Conservation (phyloP, 768 basidiomycete species). For the Hygrocybe punicea region DNA sequence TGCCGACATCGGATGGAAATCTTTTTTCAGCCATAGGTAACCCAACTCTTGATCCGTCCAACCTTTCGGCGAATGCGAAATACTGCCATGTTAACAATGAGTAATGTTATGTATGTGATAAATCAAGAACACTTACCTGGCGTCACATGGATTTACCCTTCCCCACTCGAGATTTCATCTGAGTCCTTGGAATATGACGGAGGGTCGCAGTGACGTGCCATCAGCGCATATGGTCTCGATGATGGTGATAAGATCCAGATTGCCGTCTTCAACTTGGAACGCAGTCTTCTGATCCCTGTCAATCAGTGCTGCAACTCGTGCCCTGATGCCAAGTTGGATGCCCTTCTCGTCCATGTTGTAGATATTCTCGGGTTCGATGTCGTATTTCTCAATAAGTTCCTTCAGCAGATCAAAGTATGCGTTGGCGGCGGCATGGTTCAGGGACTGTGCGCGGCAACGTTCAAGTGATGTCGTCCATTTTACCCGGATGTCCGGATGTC, state of each 20-base stretch:
- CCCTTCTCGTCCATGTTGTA: conserved; percentile 38
- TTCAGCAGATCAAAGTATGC: conserved; percentile 25
- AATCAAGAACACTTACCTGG: conserved; percentile 8
- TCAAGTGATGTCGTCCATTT: conserved; percentile 13
- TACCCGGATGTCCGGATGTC: conserved; percentile 22
- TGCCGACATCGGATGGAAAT: conserved; percentile 18
- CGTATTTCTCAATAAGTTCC: conserved; percentile 19
- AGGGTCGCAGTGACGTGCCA: conserved; percentile 20
- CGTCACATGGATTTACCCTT: conserved; percentile 14
- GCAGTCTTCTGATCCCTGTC: conserved; percentile 13
- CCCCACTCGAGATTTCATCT: conserved; percentile 12
- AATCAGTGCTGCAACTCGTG: conserved; percentile 17
- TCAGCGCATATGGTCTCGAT: conserved; percentile 41
- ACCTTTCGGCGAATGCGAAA: conserved; percentile 22
- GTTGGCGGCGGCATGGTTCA: conserved; percentile 30
- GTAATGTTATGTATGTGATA: neutral
- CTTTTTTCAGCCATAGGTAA: conserved; percentile 19
- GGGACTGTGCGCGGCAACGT: conserved; percentile 24
- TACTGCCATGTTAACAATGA: conserved; percentile 2
- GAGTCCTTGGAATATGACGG: conserved; percentile 8
- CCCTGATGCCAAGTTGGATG: conserved; percentile 23
- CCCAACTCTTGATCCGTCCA: conserved; percentile 28
- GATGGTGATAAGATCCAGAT: conserved; percentile 42
- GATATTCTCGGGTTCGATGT: conserved; percentile 26
- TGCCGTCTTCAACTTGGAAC: conserved; percentile 25